Evolutionary conservation across 495 filamentous ascomycete genomes (phyloP).

Genomic region (Penicillium desertorum): DNA sequence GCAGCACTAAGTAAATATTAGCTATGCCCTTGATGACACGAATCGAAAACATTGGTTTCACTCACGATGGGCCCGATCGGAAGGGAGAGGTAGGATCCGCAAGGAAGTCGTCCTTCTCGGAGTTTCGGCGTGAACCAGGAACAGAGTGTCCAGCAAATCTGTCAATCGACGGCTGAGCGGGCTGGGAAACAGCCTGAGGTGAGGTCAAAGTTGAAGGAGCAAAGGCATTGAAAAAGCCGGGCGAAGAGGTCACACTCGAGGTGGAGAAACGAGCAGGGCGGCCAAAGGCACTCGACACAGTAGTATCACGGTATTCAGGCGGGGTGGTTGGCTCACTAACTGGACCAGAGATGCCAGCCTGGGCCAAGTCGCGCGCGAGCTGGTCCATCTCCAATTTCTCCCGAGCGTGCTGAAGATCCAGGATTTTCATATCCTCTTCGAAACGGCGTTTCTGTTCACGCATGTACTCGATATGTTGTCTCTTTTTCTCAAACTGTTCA

Average conservation of each 20-base stretch:
- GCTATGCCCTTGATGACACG: conserved; percentile 6
- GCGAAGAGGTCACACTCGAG: conserved; percentile 77
- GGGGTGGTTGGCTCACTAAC: conserved; percentile 94
- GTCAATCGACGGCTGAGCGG: conserved; percentile 33
- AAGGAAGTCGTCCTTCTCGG: conserved; percentile 47
- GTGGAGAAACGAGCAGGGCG: conserved; percentile 81
- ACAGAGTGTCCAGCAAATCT: conserved; percentile 73
- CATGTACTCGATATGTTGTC: conserved; percentile 79
- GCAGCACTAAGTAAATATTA: conserved; percentile 46
- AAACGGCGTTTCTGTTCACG: conserved; percentile 81
- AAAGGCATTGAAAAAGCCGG: conserved; percentile 71
- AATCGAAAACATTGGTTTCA: conserved; percentile 2
- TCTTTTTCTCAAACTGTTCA: conserved; percentile 84
- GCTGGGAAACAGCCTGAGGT: conserved; percentile 45
- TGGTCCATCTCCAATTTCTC: conserved; percentile 80
- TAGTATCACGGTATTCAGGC: conserved; percentile 83
- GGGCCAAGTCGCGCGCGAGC: conserved; percentile 73
- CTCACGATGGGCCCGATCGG: conserved; percentile 45
- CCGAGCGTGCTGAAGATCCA: conserved; percentile 76
- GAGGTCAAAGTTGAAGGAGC: conserved; percentile 70
- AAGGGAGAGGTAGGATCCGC: conserved; percentile 36
- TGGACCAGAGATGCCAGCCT: conserved; percentile 62
- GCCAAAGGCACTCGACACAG: conserved; percentile 69
- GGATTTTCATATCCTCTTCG: conserved; percentile 80
- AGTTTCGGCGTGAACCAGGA: conserved; percentile 74